Percentiles rank a stretch among this genome's conserved stretches.
These are phyloP conservation scores for Trifolium pratense DNA, from an alignment of 306 rosid species.

Conservation along the genomic window DNA sequence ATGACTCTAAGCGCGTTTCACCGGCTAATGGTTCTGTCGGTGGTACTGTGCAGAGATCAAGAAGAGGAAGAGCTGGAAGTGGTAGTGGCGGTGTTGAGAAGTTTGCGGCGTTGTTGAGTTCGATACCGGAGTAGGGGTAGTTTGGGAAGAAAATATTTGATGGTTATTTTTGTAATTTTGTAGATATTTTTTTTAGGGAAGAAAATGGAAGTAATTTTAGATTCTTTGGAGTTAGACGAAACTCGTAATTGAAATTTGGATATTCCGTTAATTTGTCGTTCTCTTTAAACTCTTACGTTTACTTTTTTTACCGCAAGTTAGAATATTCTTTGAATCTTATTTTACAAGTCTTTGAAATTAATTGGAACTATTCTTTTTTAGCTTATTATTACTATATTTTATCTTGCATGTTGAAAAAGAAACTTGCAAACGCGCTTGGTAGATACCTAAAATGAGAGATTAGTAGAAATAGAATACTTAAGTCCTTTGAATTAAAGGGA, in stretches of 20 bases:
- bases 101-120: slow-evolving; percentile 57
- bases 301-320: neutral
- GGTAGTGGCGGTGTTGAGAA: slow-evolving; percentile 46
- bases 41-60: slow-evolving; percentile 31
- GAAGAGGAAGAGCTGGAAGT: slow-evolving; percentile 41
- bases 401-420: too few species aligned
- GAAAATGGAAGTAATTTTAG: slow-evolving; percentile 8
- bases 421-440: too few species aligned
- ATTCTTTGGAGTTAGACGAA: slow-evolving; percentile 21
- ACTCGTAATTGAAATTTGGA: slow-evolving; percentile 1
- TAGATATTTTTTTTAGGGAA: slow-evolving; percentile 37
- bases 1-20: slow-evolving; percentile 24
- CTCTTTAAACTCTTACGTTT: neutral
- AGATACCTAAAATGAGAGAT: too few species aligned
- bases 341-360: too few species aligned
- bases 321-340: neutral
- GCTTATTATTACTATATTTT: too few species aligned
- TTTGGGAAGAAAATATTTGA: slow-evolving; percentile 37
- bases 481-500: too few species aligned
- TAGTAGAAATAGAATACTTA: too few species aligned
- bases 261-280: slow-evolving; percentile 10
- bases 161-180: slow-evolving; percentile 39
- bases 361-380: too few species aligned
- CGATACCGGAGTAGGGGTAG: slow-evolving; percentile 77
- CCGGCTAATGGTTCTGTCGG: neutral